Evolutionary conservation across 345 rosid genomes (phyloP).

Genomic region (Sisymbrium altissimum): DNA sequence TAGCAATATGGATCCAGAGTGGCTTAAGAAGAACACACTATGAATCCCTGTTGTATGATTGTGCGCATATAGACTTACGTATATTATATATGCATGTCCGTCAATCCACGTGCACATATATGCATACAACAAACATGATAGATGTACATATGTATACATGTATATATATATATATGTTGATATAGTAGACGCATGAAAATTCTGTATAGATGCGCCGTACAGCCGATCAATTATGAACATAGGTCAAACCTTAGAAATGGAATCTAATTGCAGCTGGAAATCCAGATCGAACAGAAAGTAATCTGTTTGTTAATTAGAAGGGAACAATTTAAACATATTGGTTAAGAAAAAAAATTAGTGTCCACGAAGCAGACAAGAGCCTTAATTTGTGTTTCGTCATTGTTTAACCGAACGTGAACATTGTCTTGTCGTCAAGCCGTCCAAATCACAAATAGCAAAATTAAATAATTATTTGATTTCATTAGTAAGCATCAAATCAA

Average conservation of each 20-base stretch:
- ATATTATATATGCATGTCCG: background rate
- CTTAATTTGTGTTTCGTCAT: background rate
- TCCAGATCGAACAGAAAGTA: background rate
- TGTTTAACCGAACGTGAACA: conserved; percentile 7
- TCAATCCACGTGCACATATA: background rate
- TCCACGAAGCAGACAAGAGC: conserved; percentile 15
- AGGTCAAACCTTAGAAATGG: background rate
- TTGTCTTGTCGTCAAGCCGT: conserved; percentile 23
- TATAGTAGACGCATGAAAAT: background rate
- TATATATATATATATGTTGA: background rate
- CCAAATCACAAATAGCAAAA: conserved; percentile 12
- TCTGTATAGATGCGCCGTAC: background rate
- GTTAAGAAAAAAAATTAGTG: background rate
- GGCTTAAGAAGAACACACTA: background rate
- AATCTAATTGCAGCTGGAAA: background rate
- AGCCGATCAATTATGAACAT: background rate
- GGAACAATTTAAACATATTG: background rate
- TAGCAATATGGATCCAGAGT: background rate
- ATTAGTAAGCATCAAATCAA: conserved; percentile 20
- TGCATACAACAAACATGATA: background rate
- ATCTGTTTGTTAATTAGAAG: background rate
- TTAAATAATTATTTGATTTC: background rate
- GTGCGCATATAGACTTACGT: background rate
- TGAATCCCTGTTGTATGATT: background rate
- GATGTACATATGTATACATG: background rate